Evolutionary conservation across 2,329 filamentous ascomycete genomes (phyloP), one percentile per base, ranked within the genome.

Genomic region (Alternaria triticina): DNA sequence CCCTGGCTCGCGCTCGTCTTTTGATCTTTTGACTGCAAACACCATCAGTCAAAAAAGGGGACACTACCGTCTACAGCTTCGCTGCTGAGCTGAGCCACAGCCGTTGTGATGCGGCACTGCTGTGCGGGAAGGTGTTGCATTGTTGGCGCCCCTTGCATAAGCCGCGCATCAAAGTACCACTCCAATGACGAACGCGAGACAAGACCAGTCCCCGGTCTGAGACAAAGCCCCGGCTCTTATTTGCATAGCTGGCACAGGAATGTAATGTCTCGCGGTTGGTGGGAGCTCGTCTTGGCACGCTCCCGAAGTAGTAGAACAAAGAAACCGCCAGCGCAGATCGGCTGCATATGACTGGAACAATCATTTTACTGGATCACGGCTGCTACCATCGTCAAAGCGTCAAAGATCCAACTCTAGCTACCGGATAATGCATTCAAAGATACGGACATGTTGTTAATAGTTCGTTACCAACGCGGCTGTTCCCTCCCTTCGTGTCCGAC

Each of bases 381-480:
- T 61, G 61, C 63, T 58, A 40, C 57, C 51, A 44, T 61, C 56
- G 69, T 72, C 66, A 75, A 76, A 71, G 70, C 67, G 67, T 64
- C 59, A 62, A 63, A 54, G 58, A 40, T 28, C 62, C 46, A 65
- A 58, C 43, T 65, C 61, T 58, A 61, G 54, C 25, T 65, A 63
- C 61, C 65, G 66, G 72, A 77, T 75, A 73, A 74, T 74, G 73
- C 59, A 62, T 68, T 77, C 74, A 79, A 79, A 79, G 76, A 70
- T 72, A 52, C 62, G 64, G 61, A 62, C 15, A 68, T 67, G 61
- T 67, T 67, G 57, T 64, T 40, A 40, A 61, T 66, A 54, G 64
- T 59, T 71, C 68, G 59, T 74, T 40, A 17, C 69, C 66, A 62
- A 70, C 66, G 62, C 62, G 64, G 64, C 69, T 43, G n/a, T 40